phyloP scores from a whole-genome alignment of 768 basidiomycete genomes.

The Lentinula lateritia region DNA sequence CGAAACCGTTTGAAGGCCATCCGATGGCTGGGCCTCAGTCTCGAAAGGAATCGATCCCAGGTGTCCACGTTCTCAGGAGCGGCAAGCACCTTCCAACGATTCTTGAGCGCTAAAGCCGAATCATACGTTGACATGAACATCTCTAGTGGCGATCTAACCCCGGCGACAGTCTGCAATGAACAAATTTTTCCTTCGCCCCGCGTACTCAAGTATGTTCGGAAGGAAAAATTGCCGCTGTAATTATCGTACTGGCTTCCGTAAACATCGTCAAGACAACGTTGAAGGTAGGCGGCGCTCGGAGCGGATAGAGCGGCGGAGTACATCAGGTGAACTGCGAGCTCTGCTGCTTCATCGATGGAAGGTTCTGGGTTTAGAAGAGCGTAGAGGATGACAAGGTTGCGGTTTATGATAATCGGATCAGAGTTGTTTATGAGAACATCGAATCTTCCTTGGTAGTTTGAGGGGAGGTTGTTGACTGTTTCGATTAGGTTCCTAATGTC shows the following conservation, averaged over 20 bases:
- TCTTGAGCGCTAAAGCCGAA: conserved; percentile 22
- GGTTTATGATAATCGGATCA: conserved; percentile 31
- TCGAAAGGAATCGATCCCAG: conserved; percentile 32
- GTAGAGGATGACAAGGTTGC: conserved; percentile 33
- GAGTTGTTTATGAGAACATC: conserved; percentile 34
- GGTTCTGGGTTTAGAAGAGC: conserved; percentile 32
- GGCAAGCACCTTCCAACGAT: conserved; percentile 23
- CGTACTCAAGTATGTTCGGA: conserved; percentile 26
- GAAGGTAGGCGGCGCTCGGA: conserved; percentile 27
- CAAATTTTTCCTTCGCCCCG: conserved; percentile 28
- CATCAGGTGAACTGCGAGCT: conserved; percentile 36
- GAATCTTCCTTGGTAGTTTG: conserved; percentile 28
- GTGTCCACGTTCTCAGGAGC: conserved; percentile 35
- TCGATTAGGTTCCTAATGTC: conserved; percentile 30
- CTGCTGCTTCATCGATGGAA: conserved; percentile 35
- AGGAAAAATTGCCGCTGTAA: conserved; percentile 26
- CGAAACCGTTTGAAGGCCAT: conserved; percentile 29
- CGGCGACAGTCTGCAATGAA: conserved; percentile 31
- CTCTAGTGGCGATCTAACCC: conserved; percentile 31
- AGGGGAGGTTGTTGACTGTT: conserved; percentile 32
- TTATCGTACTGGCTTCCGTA: conserved; percentile 24
- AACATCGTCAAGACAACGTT: conserved; percentile 27
- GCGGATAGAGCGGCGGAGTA: conserved; percentile 33
- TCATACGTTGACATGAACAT: conserved; percentile 28
- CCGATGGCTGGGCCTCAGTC: conserved; percentile 35